Percentiles rank a stretch among this genome's conserved stretches.
Evolutionary conservation across 768 basidiomycete species (phyloP).

Genomic region (Asterophora parasitica): DNA sequence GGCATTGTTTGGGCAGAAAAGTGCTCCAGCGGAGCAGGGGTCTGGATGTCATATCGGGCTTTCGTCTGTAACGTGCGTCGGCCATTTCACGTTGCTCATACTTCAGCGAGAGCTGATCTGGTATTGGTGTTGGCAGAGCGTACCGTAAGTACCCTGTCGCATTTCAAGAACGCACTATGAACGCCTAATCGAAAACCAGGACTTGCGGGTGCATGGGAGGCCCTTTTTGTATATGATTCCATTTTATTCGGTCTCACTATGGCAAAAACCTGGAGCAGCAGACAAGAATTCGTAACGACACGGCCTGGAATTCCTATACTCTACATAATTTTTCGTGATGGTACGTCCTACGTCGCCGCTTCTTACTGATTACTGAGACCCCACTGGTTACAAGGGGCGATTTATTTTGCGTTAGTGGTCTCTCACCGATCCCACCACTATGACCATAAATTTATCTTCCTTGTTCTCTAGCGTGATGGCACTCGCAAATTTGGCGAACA

Average conservation of each 20-base stretch:
- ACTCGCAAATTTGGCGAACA: constrained; percentile 45
- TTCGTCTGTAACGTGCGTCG: constrained; percentile 25
- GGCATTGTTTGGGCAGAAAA: constrained; percentile 37
- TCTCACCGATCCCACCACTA: not conserved
- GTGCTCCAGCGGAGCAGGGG: constrained; percentile 15
- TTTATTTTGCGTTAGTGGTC: constrained; percentile 49
- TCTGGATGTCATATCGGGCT: constrained; percentile 34
- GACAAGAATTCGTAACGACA: constrained; percentile 23
- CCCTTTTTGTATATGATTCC: constrained; percentile 44
- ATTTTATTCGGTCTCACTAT: constrained; percentile 45
- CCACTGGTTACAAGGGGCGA: constrained; percentile 31
- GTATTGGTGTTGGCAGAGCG: constrained; percentile 8
- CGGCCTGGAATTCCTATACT: constrained; percentile 31
- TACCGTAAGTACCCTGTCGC: constrained; percentile 10
- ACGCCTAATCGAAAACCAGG: constrained; percentile 14
- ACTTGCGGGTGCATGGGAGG: constrained; percentile 43
- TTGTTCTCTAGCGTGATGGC: constrained; percentile 41
- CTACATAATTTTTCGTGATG: constrained; percentile 43
- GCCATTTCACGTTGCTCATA: not conserved
- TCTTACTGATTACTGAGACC: not conserved
- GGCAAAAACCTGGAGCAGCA: constrained; percentile 36
- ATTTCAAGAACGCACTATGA: too few species aligned
- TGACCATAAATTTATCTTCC: not conserved
- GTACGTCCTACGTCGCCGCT: constrained; percentile 20
- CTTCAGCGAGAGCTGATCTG: not conserved